A percentile compares a stretch with the other conserved stretches of the same genome.
Conservation (phyloP, 768 basidiomycete genomes). For the Tylopilus intermedius region DNA sequence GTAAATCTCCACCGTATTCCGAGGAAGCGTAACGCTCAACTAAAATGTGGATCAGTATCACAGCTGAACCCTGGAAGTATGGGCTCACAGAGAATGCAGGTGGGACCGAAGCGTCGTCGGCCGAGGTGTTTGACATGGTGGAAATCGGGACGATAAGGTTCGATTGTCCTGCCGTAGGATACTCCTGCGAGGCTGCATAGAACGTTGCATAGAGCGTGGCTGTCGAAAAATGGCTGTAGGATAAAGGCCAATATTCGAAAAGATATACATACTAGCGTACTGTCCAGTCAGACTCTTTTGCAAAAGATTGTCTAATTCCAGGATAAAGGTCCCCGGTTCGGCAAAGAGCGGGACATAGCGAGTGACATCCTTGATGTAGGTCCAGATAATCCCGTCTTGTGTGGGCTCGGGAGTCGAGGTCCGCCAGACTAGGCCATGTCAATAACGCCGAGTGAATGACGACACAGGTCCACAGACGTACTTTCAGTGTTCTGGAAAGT, state of each 20-base stretch:
- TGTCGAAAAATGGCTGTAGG: constrained; percentile 23
- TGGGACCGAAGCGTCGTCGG: constrained; percentile 72
- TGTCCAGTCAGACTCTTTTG: constrained; percentile 54
- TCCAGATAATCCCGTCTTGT: constrained; percentile 70
- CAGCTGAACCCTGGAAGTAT: not conserved
- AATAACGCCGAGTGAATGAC: not conserved
- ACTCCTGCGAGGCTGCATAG: constrained; percentile 51
- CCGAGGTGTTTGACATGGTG: constrained; percentile 56
- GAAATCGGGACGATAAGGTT: constrained; percentile 68
- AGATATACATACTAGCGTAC: constrained; percentile 53
- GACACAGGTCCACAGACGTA: constrained; percentile 28
- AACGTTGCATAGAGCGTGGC: constrained; percentile 70
- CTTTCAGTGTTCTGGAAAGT: constrained; percentile 77
- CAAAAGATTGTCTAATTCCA: constrained; percentile 70
- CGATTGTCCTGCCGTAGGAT: constrained; percentile 57
- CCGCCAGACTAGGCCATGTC: constrained; percentile 54
- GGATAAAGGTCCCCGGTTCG: constrained; percentile 61
- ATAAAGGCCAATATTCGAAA: not conserved
- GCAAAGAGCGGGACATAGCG: constrained; percentile 68
- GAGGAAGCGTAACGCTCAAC: constrained; percentile 67
- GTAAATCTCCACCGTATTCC: constrained; percentile 60
- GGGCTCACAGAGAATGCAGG: constrained; percentile 60
- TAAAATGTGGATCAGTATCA: constrained; percentile 20
- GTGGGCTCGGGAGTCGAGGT: constrained; percentile 79
- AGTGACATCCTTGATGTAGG: constrained; percentile 70